Conservation (phyloP, 2,329 filamentous ascomycete species). For the Penicillium sp. region DNA sequence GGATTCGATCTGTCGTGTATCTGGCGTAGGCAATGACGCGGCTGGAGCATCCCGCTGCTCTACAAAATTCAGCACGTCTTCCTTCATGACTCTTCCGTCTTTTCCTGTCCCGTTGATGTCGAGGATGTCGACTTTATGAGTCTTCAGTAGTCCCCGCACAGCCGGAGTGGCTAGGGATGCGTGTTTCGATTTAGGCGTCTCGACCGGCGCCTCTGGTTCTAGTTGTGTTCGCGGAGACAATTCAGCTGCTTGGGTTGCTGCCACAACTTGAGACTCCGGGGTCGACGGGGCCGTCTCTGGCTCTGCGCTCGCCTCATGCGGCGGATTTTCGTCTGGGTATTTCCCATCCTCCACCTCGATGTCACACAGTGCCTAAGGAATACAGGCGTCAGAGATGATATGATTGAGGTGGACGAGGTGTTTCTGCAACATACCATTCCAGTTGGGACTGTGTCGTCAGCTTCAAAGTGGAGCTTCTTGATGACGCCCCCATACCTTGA, state of each 20-base stretch:
- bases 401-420: neutral
- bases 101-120: conserved; percentile 81
- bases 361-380: conserved; percentile 74
- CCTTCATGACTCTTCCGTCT: conserved; percentile 87
- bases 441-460: conserved; percentile 93
- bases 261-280: conserved; percentile 12
- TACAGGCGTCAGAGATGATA: conserved; percentile 11
- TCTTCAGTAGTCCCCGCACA: conserved; percentile 81
- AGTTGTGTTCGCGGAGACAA: conserved; percentile 10
- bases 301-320: conserved; percentile 27
- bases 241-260: conserved; percentile 18
- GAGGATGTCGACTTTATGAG: conserved; percentile 72
- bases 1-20: conserved; percentile 62
- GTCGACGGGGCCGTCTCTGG: conserved; percentile 26
- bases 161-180: conserved; percentile 83
- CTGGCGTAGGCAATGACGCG: conserved; percentile 32
- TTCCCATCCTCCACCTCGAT: conserved; percentile 85
- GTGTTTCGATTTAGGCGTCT: conserved; percentile 54
- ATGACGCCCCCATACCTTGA: conserved; percentile 93
- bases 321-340: conserved; percentile 56
- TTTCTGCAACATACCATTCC: conserved; percentile 56
- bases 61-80: conserved; percentile 76
- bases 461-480: conserved; percentile 92
- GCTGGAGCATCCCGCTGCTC: conserved; percentile 25
- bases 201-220: conserved; percentile 8